Conservation (phyloP, 1,284 basidiomycete genomes). For the Apiotrichum gracile region DNA sequence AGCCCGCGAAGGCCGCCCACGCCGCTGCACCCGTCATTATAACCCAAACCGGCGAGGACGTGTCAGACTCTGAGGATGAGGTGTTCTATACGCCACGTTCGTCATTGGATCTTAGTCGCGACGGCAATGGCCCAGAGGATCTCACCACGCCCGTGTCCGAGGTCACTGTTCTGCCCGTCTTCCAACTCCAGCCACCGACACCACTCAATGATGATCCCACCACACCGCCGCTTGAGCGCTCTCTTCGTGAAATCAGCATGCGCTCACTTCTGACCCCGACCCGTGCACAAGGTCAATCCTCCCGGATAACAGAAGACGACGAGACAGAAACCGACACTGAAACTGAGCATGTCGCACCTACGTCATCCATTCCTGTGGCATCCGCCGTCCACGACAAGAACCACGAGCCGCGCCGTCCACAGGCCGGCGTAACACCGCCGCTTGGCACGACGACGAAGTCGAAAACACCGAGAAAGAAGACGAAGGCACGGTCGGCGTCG, state of each 20-base stretch:
- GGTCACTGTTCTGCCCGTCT: constrained; percentile 2
- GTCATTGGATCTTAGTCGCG: constrained; percentile 4
- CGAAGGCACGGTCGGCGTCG: background rate
- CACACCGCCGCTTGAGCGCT: background rate
- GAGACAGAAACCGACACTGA: no score
- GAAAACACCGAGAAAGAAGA: no score
- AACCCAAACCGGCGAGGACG: background rate
- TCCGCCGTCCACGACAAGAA: no score
- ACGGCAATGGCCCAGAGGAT: background rate
- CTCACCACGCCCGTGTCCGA: background rate
- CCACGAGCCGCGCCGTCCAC: no score
- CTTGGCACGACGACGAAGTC: no score
- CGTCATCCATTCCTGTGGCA: no score
- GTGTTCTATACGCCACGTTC: constrained; percentile 10
- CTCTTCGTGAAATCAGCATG: background rate
- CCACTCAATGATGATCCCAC: background rate
- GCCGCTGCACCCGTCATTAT: no score
- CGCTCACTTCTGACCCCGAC: background rate
- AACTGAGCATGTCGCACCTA: no score
- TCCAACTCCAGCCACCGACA: constrained; percentile 15
- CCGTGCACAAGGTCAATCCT: no score
- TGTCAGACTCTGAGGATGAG: constrained; percentile 5
- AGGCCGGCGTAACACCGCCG: no score
- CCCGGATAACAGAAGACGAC: no score
- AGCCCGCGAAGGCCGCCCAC: no score